Evolutionary conservation across 2,329 filamentous ascomycete species (phyloP), one percentile per base, ranked within the genome.

Genomic region (Fusarium multiceps): DNA sequence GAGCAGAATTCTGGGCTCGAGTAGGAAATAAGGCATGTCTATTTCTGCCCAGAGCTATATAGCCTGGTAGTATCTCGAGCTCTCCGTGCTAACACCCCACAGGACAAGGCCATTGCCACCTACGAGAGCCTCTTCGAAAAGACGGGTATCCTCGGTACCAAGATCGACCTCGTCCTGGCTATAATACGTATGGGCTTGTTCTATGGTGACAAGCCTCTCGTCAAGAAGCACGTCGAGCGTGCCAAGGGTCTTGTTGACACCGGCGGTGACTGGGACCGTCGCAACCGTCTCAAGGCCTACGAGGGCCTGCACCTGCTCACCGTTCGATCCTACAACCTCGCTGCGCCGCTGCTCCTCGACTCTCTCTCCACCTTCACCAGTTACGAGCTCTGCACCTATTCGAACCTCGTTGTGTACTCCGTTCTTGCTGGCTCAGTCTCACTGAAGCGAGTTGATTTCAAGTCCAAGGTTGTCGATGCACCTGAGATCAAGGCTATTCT

Each of bases 261-360:
- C 72, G 96, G 96, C 73, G 96, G 96, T 80, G 96, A 99, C 82
- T 99, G 96, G 96, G 96, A 99, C 80, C 92, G 96, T 71, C 92
- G 96, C 80, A 99, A 99, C 85, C 92, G 96, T 66, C 89, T 99
- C 77, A 99, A 99, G 90, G 96, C 96, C 72, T 99, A 99, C 87
- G 94, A 97, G 79, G 96, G 96, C 68, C 87, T 99, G 59, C 92
- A 98, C 79, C 88, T 97, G 61, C 90, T 99, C 73, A 98, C 95
- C 25, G 89, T 96, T 72, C 94, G 96, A 74, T 94, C 94, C 66
- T 94, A 98, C 86, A 93, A 90, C 80, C 85, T 93, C 63, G 94
- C 94, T 42, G 96, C 96, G 3, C 95, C 96, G 42, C 88, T 98
- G 13, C 91, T 99, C 53, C 93, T 99, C 77, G 96, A 99, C 85